Evolutionary conservation across 2,329 filamentous ascomycete genomes (phyloP), one percentile per base, ranked within the genome.

Genomic region (Aspergillus arachidicola): DNA sequence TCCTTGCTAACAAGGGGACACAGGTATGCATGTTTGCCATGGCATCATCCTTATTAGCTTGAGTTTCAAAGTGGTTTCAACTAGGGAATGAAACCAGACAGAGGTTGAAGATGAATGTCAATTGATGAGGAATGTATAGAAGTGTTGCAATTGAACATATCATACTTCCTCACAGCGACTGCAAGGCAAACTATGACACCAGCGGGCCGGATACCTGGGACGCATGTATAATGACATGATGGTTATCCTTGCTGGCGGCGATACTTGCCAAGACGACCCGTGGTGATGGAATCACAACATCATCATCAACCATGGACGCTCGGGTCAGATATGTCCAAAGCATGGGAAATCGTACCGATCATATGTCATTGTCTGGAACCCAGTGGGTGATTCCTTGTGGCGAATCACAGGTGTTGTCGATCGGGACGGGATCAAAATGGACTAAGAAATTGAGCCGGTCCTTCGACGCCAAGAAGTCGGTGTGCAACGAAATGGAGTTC

Each of bases 401-500:
- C 43, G 23, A 58, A 38, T 30, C 28, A 26, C 12, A 58, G 14
- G 9, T 19, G 14, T 48, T 28, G 14, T 23, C 23, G 36, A 12
- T 51, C 16, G 48, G 48, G 48, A 32, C 28, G 28, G 48, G 48
- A 19, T 16, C 48, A 51, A 51, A 19, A 12, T 2, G 19, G 11
- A 12, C 28, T 30, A 32, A 30, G 9, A 23, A 32, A 43, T 43
- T 32, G 59, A 60, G 32, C 30, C 36, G 36, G 58, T 48, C 51
- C 19, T n/a, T 46, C 26, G 34, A 26, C 30, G 59, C 59, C 51
- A 61, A 61, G 59, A 41, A 48, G 56, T 58, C 56, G 56, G 56
- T 58, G 56, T 58, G 43, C 28, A 58, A 48, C 16, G 41, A 58
- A 23, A 58, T 36, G 41, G 56, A 48, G 32, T 57, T 54, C 58